phyloP scores from a whole-genome alignment of 768 basidiomycete species.

The Calocybe cyanea region DNA sequence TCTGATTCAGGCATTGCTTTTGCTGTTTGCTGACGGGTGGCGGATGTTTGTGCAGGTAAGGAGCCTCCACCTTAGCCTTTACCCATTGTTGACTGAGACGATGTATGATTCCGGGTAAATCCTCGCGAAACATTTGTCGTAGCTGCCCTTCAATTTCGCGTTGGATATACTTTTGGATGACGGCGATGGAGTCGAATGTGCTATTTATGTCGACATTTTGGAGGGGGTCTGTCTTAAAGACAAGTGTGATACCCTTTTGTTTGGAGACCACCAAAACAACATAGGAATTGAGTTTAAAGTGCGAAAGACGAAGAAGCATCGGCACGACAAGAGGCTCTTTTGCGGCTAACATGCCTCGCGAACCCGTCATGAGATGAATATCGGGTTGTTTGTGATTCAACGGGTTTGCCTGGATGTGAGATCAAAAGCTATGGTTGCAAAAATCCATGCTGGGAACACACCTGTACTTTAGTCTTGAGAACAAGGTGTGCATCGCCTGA shows the following conservation, averaged over 20 bases:
- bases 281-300: constrained; percentile 91
- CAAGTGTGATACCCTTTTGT: constrained; percentile 96
- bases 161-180: constrained; percentile 97
- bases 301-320: constrained; percentile 96
- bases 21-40: constrained; percentile 25
- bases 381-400: constrained; percentile 89
- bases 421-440: not conserved
- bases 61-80: constrained; percentile 89
- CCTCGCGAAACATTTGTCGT: constrained; percentile 97
- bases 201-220: constrained; percentile 97
- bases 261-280: constrained; percentile 97
- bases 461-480: constrained; percentile 90
- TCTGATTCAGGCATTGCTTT: constrained; percentile 38
- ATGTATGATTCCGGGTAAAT: constrained; percentile 95
- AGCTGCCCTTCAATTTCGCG: constrained; percentile 96
- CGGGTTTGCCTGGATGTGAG: constrained; percentile 75
- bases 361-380: constrained; percentile 80
- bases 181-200: constrained; percentile 96
- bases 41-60: constrained; percentile 64
- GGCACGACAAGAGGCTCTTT: constrained; percentile 95
- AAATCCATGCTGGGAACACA: constrained; percentile 27
- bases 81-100: constrained; percentile 95
- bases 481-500: constrained; percentile 90
- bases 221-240: constrained; percentile 98
- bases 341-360: constrained; percentile 87